Percentiles rank a stretch among this genome's conserved stretches.
phyloP scores from a whole-genome alignment of 1,284 basidiomycete species.

The Microbotryum lychnidis-dioicae region DNA sequence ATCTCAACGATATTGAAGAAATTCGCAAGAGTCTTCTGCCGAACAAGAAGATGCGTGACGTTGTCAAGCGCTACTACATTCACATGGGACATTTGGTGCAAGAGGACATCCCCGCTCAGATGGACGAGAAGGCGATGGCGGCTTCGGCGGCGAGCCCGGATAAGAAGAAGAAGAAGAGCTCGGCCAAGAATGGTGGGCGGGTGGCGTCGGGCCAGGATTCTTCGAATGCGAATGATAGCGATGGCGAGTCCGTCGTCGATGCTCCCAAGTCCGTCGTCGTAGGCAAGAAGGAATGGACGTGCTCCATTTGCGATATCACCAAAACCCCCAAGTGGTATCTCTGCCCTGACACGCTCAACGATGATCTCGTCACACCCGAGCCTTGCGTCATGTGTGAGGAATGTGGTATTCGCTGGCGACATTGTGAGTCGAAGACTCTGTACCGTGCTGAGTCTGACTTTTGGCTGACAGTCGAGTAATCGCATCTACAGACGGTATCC shows the following conservation, averaged over 20 bases:
- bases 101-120: constrained; percentile 31
- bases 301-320: constrained; percentile 31
- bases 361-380: constrained; percentile 1
- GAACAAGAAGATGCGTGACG: constrained; percentile 29
- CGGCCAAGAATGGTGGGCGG: background rate
- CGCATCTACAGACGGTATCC: constrained; percentile 28
- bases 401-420: constrained; percentile 34
- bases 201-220: constrained; percentile 1
- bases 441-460: background rate
- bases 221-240: constrained; percentile 5
- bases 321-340: constrained; percentile 26
- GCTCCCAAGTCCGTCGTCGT: constrained; percentile 9
- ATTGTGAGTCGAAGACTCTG: constrained; percentile 22
- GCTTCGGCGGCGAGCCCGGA: constrained; percentile 13
- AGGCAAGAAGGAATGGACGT: constrained; percentile 18
- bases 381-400: constrained; percentile 28
- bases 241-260: constrained; percentile 25
- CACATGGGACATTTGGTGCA: constrained; percentile 23
- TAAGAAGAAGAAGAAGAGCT: background rate
- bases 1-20: constrained; percentile 32
- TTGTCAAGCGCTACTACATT: constrained; percentile 34
- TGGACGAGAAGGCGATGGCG: constrained; percentile 29
- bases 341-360: constrained; percentile 27
- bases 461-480: background rate
- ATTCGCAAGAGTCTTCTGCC: constrained; percentile 15